A percentile compares a stretch with the other conserved stretches of the same genome.
phyloP scores from a whole-genome alignment of 2,329 filamentous ascomycete species.

The Cyphellophora attinorum region DNA sequence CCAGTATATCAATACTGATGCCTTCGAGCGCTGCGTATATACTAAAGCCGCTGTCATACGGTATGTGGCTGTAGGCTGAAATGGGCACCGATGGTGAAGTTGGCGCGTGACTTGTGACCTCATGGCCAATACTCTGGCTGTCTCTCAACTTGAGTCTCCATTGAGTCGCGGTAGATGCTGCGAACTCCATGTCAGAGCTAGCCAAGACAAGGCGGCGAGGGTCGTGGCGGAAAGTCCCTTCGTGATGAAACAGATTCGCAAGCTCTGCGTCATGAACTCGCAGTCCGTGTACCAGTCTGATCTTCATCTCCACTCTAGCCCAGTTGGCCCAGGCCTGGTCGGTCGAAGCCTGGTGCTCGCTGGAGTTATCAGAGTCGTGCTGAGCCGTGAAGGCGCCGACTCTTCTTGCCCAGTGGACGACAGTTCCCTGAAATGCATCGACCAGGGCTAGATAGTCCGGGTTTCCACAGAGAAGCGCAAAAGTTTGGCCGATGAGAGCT shows the following conservation, averaged over 20 bases:
- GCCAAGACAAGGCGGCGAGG: too few species aligned
- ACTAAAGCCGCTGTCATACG: too few species aligned
- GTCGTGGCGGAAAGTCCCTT: background rate
- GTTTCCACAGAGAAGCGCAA: conserved; percentile 21
- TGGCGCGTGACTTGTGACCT: too few species aligned
- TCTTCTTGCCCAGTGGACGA: conserved; percentile 4
- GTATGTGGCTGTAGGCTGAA: too few species aligned
- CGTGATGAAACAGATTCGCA: background rate
- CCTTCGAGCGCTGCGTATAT: too few species aligned
- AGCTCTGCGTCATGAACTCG: background rate
- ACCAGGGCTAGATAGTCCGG: conserved; percentile 21
- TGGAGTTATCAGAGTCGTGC: background rate
- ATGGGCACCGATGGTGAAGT: too few species aligned
- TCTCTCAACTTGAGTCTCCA: too few species aligned
- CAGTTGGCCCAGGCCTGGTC: background rate
- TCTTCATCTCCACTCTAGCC: background rate
- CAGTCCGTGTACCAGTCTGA: background rate
- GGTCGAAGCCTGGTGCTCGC: background rate
- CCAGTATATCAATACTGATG: too few species aligned
- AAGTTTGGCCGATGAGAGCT: conserved; percentile 22
- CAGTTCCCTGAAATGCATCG: conserved; percentile 23
- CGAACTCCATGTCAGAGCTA: too few species aligned
- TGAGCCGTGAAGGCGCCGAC: too few species aligned
- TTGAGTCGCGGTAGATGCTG: too few species aligned
- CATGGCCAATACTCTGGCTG: too few species aligned